Evolutionary conservation across 768 basidiomycete genomes (phyloP), one percentile per base, ranked within the genome.

Genomic region (Hericium alpestre): DNA sequence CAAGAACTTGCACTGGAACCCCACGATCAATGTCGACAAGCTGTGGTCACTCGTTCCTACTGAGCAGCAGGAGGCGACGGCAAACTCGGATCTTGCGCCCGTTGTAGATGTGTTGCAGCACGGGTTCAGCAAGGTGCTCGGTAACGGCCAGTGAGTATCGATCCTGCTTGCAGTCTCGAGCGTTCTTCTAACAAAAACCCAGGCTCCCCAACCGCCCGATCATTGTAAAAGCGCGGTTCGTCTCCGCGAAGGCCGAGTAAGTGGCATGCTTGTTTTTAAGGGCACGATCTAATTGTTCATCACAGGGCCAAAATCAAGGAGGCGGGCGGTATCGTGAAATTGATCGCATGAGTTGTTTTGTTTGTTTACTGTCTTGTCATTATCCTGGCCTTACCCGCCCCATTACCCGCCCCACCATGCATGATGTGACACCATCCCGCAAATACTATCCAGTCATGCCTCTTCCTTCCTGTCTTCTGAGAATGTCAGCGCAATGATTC

Each of bases 1-100:
- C 56, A 86, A 86, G 74, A 96, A 96, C 74, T 73, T 79, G 65
- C 79, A 84, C 74, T 96, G 92, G 93, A 83, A 87, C 61, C 93
- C 95, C 18, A 88, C 87, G 71, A 90, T 99, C 86, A 99, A 99
- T 78, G 85, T 98, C 72, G 96, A 98, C 82, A 94, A 94, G 78
- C 81, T 95, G 54, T 92, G 92, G 92, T 80, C 83, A 61, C 86
- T 96, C 67, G 87, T 96, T 27, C 90, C 93, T 39, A 82, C 75
- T 54, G 86, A 80, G 69, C 84, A 94, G 79, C 90, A 88, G 81
- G 74, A 82, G 75, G 83, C 78, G 38, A 86, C 77, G 18, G 83
- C 82, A 65, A 69, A 74, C 61, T 91, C 88, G 38, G 82, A 90
- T 57, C 76, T 93, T 65, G 96, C 97, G 20, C 96, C 96, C 46